Evolutionary conservation across 805 yeast genomes (phyloP).

Genomic region (Myxozyma mucilagina): DNA sequence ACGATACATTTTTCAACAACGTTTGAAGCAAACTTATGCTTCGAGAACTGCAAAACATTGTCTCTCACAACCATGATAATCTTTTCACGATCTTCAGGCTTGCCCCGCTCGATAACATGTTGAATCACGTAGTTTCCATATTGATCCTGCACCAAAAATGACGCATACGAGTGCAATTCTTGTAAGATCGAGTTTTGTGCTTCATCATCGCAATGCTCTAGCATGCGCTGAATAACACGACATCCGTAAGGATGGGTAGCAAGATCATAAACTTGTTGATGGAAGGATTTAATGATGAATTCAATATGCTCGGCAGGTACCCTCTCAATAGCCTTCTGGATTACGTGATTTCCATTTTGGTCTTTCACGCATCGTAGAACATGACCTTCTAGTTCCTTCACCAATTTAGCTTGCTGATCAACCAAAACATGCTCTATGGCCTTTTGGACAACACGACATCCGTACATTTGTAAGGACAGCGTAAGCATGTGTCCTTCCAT

Average conservation of each 20-base stretch:
- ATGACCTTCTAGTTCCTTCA: slow-evolving; percentile 65
- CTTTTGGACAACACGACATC: slow-evolving; percentile 94
- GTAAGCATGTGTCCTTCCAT: slow-evolving; percentile 75
- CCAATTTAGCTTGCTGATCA: slow-evolving; percentile 65
- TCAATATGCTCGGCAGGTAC: slow-evolving; percentile 70
- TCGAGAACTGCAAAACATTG: slow-evolving; percentile 77
- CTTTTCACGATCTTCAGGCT: slow-evolving; percentile 53
- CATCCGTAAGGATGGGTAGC: slow-evolving; percentile 98
- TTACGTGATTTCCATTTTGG: slow-evolving; percentile 97
- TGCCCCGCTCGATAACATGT: slow-evolving; percentile 86
- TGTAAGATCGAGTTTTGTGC: slow-evolving; percentile 68
- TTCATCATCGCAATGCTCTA: slow-evolving; percentile 69
- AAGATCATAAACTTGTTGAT: slow-evolving; percentile 67
- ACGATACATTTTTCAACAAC: slow-evolving; percentile 93
- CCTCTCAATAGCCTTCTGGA: slow-evolving; percentile 89
- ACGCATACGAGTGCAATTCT: slow-evolving; percentile 71
- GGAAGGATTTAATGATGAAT: slow-evolving; percentile 70
- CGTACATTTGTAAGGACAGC: slow-evolving; percentile 91
- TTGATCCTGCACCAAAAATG: slow-evolving; percentile 85
- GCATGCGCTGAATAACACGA: slow-evolving; percentile 87
- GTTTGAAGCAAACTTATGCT: slow-evolving; percentile 95
- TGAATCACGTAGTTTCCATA: slow-evolving; percentile 98
- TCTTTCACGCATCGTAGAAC: slow-evolving; percentile 78
- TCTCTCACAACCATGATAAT: slow-evolving; percentile 70
- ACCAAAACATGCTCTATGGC: slow-evolving; percentile 74